These are phyloP conservation scores for Parachaetomium inaequale DNA, from an alignment of 495 filamentous ascomycete species.

Conservation along the genomic window DNA sequence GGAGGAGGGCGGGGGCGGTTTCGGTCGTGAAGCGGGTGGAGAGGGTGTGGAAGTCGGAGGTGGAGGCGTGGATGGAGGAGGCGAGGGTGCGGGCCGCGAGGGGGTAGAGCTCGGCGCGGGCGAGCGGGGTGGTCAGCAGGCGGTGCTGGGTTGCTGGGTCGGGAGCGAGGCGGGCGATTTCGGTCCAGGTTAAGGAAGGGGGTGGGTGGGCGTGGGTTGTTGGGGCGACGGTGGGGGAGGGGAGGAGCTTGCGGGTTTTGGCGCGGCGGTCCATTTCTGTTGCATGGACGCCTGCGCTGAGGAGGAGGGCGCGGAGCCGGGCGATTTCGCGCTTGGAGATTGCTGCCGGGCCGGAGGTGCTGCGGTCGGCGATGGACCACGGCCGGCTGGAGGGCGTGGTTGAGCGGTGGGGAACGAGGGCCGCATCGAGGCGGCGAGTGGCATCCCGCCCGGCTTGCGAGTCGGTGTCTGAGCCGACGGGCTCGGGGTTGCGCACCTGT, in stretches of 20 bases:
- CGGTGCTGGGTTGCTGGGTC: conserved; percentile 19
- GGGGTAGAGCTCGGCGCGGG: conserved; percentile 62
- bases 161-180: conserved; percentile 34
- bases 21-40: conserved; percentile 41
- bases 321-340: conserved; percentile 67
- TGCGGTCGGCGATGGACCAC: conserved; percentile 71
- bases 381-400: conserved; percentile 39
- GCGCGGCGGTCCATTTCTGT: conserved; percentile 68
- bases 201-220: neutral
- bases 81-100: conserved; percentile 64
- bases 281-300: conserved; percentile 83
- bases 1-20: conserved; percentile 33
- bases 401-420: conserved; percentile 22
- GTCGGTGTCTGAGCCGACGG: conserved; percentile 38
- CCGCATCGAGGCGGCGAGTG: conserved; percentile 30
- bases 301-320: conserved; percentile 65
- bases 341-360: conserved; percentile 32
- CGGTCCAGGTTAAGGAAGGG: conserved; percentile 27
- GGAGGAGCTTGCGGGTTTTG: conserved; percentile 39
- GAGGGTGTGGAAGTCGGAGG: conserved; percentile 51
- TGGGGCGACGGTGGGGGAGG: conserved; percentile 6
- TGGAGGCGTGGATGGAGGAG: conserved; percentile 52
- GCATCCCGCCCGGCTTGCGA: conserved; percentile 29
- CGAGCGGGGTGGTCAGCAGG: conserved; percentile 45
- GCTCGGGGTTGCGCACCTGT: conserved; percentile 21